Conservation (phyloP, 106 monocot species). For the Vanilla planifolia region DNA sequence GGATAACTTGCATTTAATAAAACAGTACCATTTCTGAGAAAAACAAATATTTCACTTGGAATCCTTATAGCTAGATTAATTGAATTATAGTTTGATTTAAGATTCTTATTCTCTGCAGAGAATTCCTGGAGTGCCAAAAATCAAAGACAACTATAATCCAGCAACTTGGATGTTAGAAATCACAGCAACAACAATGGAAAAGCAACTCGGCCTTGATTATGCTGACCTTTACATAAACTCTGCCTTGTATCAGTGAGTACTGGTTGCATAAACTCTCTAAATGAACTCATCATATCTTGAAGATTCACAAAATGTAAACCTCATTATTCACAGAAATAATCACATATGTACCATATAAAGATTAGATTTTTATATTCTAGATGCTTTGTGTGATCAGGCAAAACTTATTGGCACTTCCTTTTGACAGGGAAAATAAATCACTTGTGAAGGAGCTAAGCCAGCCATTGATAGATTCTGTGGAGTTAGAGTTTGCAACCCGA, state of each 20-base stretch:
- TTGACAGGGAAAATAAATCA: slow-evolving; percentile 4
- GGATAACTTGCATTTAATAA: no score
- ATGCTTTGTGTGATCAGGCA: no score
- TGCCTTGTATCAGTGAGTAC: slow-evolving; percentile 4
- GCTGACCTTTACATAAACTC: slow-evolving; percentile 6
- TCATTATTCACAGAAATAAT: not conserved
- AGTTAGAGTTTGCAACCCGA: slow-evolving; percentile 4
- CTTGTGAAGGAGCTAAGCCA: not conserved
- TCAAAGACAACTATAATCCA: slow-evolving; percentile 18
- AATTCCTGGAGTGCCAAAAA: slow-evolving; percentile 10
- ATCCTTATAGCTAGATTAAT: no score
- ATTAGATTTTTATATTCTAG: not conserved
- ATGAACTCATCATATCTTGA: no score
- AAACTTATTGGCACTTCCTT: no score
- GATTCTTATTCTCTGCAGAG: not conserved
- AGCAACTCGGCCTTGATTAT: slow-evolving; percentile 10
- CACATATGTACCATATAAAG: not conserved
- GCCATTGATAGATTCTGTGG: not conserved
- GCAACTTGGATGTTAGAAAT: slow-evolving; percentile 28
- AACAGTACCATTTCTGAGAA: no score
- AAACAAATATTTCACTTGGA: no score
- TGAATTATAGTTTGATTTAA: no score
- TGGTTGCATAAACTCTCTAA: no score
- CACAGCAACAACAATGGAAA: slow-evolving; percentile 10
- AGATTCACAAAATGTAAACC: no score